Evolutionary conservation across 257 asterid species (phyloP), one percentile per base, ranked within the genome.

Genomic region (Craterostigma plantagineum): DNA sequence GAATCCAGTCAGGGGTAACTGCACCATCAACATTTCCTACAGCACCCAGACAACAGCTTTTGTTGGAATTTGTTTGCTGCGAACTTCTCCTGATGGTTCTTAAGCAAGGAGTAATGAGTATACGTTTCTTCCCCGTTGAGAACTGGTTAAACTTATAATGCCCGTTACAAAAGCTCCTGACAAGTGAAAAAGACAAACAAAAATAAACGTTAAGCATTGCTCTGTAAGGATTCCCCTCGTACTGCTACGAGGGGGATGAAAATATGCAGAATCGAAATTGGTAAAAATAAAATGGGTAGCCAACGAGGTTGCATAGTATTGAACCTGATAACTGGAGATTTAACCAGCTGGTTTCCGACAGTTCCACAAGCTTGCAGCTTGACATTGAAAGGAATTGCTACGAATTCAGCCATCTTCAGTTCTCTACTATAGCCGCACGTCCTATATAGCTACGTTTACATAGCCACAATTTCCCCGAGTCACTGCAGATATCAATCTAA

Each of bases 1-100:
- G 75, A 43, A 82, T 67, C 95, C 92, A 87, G 8, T 64, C 76
- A 50, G 69, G 38, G 47, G 53, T 9, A 48, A 58, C 30, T 18
- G 58, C 67, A 70, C 41, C 62, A 61, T 63, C 72, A 60, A 63
- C 68, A 64, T 68, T 65, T 45, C 69, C 69, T 30, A 76, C 50
- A 49, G 85, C 51, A 64, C 75, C 68, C 54, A 74, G 55, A 69
- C 72, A 76, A 57, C 46, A 49, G 54, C 79, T 71, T 46, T 53
- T 66, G 38, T 48, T 35, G 55, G 46, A 48, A 49, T 48, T 66
- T 49, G 53, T 67, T 54, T 45, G 42, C 54, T 43, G 45, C 35
- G 53, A 45, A 54, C 46, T 47, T 53, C 60, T 52, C 42, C 49
- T 54, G 33, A 42, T 27, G 52, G 48, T 59, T 34, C 55, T 59